Percentiles rank a stretch among this genome's conserved stretches.
Evolutionary conservation across 176 grass and related monocot species (phyloP).

Genomic region (Guadua angustifolia): DNA sequence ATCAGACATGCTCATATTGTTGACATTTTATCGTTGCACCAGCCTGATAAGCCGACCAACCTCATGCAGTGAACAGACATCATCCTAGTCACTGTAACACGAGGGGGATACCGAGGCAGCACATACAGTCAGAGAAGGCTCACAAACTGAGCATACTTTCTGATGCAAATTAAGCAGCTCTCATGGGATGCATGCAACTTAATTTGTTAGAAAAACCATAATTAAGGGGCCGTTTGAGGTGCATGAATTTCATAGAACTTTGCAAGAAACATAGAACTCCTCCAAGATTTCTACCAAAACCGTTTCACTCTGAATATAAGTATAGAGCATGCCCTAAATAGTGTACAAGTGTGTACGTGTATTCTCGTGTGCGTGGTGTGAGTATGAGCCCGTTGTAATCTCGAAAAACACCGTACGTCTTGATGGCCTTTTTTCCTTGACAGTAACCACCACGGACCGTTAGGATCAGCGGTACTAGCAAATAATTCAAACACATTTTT

Average conservation of each 20-base stretch:
- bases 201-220: neutral
- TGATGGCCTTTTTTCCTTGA: neutral
- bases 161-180: neutral
- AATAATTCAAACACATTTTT: neutral
- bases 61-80: neutral
- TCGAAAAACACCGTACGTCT: neutral
- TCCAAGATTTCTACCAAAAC: neutral
- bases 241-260: neutral
- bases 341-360: no score
- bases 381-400: neutral
- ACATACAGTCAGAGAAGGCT: no score
- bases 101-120: no score
- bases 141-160: neutral
- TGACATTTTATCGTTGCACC: neutral
- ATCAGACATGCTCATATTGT: neutral
- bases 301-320: no score
- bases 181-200: neutral
- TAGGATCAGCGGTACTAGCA: neutral
- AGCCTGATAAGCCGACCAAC: neutral
- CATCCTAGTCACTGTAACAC: no score
- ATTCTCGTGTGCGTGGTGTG: no score
- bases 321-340: neutral
- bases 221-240: neutral
- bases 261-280: neutral
- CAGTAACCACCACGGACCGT: neutral